Base-by-base conservation (phyloP, 345 rosid genomes). In the Noccaea caerulescens region DNA sequence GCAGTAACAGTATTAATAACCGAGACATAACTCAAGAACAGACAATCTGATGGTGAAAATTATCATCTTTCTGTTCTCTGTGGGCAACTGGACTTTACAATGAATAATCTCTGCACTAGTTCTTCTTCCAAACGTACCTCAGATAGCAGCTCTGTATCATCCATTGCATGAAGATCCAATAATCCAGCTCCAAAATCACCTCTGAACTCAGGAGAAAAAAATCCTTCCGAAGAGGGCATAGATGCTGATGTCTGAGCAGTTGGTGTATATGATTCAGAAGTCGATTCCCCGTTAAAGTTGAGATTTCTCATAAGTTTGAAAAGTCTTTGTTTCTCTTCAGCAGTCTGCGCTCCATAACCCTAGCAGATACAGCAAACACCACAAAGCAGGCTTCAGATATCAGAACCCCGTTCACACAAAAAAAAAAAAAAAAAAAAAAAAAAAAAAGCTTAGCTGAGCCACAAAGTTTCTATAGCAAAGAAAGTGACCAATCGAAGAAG, bases 101-200 rank as follows among this genome's bases (percentile, higher is more conserved):
- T 52, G 41, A 34, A 58, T 13, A 46, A 11, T 47, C 20, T 37
- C 7, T 46, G 36, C 12, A 38, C 61, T 69, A 47, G 45, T 46
- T 23, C 8, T 33, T 34, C 42, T 43, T 60, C 30, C 33, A 63
- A 63, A 10, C 68, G 16, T 83, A 94, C 99, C 98, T 95, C 96
- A 32, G 96, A 87, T 39, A 90, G 82, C 72, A 95, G 96, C 80
- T 90, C 98, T 30, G 98, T 92, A 67, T 95, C 99, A 79, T 95
- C 97, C 98, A 95, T 87, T 41, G 96, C 96, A 81, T 95, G 97
- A 65, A 95, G 99, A 85, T 92, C 97, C 79, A 95, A 68, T 70
- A 95, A 97, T 37, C 99, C 99, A 72, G 96, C 96, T 68, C 99
- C 99, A 86, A 92, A 90, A 76, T 95, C 99, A 58, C 99, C 96